Evolutionary conservation across 441 rosid species (phyloP).

Genomic region (Metrosideros polymorpha): DNA sequence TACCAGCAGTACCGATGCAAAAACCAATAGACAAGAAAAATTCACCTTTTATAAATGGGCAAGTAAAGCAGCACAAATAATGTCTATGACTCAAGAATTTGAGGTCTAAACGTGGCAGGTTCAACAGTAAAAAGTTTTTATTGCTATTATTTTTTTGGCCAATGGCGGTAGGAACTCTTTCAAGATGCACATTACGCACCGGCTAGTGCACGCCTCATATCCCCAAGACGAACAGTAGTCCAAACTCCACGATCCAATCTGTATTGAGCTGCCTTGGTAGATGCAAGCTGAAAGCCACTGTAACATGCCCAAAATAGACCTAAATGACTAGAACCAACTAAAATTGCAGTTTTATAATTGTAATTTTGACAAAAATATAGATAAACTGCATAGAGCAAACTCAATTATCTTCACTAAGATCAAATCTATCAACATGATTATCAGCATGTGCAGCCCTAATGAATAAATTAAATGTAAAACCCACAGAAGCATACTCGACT

Average conservation of each 20-base stretch:
- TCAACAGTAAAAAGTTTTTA: neutral
- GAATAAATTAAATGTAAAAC: neutral
- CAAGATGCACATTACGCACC: slow-evolving; percentile 20
- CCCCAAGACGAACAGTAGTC: slow-evolving; percentile 49
- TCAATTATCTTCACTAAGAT: neutral
- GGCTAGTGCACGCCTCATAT: slow-evolving; percentile 63
- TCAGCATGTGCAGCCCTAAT: neutral
- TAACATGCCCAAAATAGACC: neutral
- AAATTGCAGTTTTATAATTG: neutral
- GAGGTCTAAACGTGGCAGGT: neutral
- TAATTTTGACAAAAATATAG: neutral
- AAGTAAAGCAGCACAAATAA: neutral
- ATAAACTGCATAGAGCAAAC: neutral
- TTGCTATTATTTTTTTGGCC: neutral
- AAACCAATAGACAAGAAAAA: neutral
- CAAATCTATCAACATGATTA: neutral
- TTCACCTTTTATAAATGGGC: neutral
- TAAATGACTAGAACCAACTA: neutral
- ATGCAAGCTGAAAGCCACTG: slow-evolving; percentile 55
- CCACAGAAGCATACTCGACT: neutral
- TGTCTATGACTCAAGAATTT: neutral
- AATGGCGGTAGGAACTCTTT: neutral
- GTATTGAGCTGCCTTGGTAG: slow-evolving; percentile 57
- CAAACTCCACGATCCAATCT: slow-evolving; percentile 56
- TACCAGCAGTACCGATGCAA: neutral